phyloP scores from a whole-genome alignment of 73 alveolate genomes.

The Symbiodinium pilosum region DNA sequence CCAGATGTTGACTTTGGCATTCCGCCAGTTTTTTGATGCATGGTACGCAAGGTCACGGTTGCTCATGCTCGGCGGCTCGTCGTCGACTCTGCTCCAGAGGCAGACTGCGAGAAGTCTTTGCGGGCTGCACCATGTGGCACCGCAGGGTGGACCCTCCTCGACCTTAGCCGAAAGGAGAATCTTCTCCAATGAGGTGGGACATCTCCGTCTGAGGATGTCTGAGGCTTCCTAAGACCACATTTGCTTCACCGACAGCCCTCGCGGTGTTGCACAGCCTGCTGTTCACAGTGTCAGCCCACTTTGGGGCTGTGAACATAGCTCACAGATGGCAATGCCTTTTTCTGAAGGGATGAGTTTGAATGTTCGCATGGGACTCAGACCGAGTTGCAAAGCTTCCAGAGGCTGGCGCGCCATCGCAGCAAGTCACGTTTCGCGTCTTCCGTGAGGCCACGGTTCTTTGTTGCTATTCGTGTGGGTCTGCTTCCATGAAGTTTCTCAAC shows the following conservation, averaged over 20 bases:
- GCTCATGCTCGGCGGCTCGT: neutral
- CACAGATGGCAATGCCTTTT: no score
- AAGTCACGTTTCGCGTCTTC: neutral
- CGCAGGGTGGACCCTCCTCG: conserved; percentile 62
- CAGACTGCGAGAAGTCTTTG: neutral
- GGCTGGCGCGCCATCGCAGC: neutral
- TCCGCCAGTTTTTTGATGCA: neutral
- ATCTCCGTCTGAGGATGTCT: no score
- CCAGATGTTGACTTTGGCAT: no score
- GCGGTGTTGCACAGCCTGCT: no score
- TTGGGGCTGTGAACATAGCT: no score
- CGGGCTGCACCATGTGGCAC: neutral
- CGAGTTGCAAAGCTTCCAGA: no score
- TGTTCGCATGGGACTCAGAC: no score
- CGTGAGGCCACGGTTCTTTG: neutral
- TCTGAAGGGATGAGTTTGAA: no score
- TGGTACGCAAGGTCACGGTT: neutral
- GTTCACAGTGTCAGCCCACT: no score
- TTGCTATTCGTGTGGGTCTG: neutral
- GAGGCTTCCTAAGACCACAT: no score
- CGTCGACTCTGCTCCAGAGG: neutral
- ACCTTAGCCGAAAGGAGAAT: neutral
- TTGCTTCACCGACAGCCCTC: no score
- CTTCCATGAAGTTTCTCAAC: no score
- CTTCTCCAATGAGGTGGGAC: conserved; percentile 36